Conservation (phyloP, 176 grass and related monocot genomes). For the Areca catechu region DNA sequence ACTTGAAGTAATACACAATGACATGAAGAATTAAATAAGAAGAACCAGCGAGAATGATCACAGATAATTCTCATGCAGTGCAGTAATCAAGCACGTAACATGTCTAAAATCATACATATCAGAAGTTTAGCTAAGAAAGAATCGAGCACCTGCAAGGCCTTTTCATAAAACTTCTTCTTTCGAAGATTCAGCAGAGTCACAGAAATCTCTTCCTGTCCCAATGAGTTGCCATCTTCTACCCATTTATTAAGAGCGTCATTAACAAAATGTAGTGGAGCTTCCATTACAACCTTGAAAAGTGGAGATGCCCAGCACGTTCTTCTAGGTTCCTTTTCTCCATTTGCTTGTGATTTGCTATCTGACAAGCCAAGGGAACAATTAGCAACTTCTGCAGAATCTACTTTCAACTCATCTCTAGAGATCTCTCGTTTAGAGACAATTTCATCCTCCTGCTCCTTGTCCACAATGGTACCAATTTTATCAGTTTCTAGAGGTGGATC, state of each 20-base stretch:
- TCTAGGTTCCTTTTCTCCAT: neutral
- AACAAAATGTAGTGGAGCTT: slow-evolving; percentile 16
- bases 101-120: neutral
- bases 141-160: slow-evolving; percentile 12
- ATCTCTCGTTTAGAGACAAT: too few species aligned
- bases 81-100: neutral
- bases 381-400: too few species aligned
- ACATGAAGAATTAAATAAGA: too few species aligned
- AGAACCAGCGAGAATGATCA: neutral
- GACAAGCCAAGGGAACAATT: too few species aligned
- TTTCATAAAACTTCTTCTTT: slow-evolving; percentile 1
- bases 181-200: slow-evolving; percentile 2
- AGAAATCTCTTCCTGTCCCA: slow-evolving; percentile 9
- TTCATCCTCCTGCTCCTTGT: too few species aligned
- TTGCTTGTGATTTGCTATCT: too few species aligned
- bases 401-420: too few species aligned
- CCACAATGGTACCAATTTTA: too few species aligned
- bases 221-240: slow-evolving; percentile 8
- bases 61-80: neutral
- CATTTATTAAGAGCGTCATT: slow-evolving; percentile 33
- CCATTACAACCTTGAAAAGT: slow-evolving; percentile 35
- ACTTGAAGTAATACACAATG: too few species aligned
- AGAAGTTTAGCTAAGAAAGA: neutral
- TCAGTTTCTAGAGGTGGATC: too few species aligned
- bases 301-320: neutral